Conservation (phyloP, 148 eudicot genomes). For the Tetragonia tetragonoides region DNA sequence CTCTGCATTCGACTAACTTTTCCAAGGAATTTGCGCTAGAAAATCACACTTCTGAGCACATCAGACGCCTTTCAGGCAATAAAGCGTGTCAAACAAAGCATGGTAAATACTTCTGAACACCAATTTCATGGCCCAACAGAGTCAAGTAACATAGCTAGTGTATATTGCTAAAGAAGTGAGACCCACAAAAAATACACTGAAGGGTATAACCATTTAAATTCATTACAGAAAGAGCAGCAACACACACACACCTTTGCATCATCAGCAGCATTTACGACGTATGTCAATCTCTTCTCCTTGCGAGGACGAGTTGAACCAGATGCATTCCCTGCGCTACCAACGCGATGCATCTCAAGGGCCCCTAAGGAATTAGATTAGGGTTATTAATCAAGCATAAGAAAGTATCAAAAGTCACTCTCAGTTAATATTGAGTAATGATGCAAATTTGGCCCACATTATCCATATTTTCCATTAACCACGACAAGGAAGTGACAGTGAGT, state of each 20-base stretch:
- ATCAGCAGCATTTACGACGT: conserved; percentile 77
- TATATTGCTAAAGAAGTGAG: background rate
- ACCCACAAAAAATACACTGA: background rate
- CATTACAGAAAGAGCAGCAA: background rate
- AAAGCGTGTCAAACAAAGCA: background rate
- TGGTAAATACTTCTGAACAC: background rate
- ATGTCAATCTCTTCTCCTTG: conserved; percentile 91
- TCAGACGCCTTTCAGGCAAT: background rate
- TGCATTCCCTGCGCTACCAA: conserved; percentile 85
- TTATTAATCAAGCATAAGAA: conserved; percentile 1
- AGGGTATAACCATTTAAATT: background rate
- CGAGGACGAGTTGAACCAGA: conserved; percentile 77
- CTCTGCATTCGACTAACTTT: no score
- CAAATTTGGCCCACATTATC: background rate
- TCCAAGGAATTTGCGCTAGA: background rate
- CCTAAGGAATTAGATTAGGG: conserved; percentile 25
- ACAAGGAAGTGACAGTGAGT: no score
- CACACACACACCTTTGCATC: conserved; percentile 61
- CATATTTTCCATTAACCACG: background rate
- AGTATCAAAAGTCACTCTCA: background rate
- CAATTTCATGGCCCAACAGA: background rate
- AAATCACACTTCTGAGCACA: background rate
- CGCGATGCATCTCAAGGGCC: conserved; percentile 79
- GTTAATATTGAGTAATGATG: background rate
- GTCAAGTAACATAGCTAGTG: background rate